phyloP scores from a whole-genome alignment of 2,329 filamentous ascomycete species.

The Epichloe elymi region DNA sequence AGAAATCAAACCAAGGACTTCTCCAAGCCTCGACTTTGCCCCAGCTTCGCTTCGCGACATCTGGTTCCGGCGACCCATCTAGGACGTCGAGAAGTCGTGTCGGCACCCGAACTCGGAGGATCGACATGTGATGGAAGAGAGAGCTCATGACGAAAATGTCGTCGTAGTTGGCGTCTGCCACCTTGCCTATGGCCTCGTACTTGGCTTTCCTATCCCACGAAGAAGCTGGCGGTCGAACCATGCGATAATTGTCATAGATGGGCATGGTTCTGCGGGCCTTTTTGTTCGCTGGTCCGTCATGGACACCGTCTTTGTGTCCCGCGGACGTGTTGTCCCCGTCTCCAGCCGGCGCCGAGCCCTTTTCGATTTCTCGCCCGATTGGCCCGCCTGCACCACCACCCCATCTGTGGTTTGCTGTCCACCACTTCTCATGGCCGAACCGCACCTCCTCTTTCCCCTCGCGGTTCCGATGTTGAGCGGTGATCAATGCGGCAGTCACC shows the following conservation, averaged over 20 bases:
- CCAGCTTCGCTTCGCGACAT: conserved; percentile 29
- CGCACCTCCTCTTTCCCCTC: conserved; percentile 40
- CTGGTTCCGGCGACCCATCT: conserved; percentile 29
- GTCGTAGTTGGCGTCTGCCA: conserved; percentile 34
- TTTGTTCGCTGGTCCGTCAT: conserved; percentile 24
- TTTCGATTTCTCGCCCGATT: conserved; percentile 47
- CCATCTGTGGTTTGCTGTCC: conserved; percentile 47
- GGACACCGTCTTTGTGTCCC: conserved; percentile 13
- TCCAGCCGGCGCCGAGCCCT: conserved; percentile 28
- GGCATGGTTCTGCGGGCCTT: conserved; percentile 41
- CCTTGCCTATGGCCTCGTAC: conserved; percentile 44
- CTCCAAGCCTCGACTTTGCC: conserved; percentile 41
- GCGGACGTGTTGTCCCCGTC: conserved; percentile 31
- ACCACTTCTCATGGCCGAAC: conserved; percentile 48
- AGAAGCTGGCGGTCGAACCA: conserved; percentile 42
- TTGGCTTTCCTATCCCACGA: conserved; percentile 48
- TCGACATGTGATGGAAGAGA: conserved; percentile 47
- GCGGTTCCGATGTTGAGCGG: conserved; percentile 50
- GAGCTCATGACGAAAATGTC: conserved; percentile 49
- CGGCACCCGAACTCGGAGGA: conserved; percentile 47
- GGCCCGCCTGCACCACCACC: conserved; percentile 49
- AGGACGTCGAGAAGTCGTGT: conserved; percentile 37
- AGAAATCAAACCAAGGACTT: conserved; percentile 50
- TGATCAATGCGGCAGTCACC: conserved; percentile 44
- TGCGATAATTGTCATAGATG: conserved; percentile 51